Base-by-base conservation (phyloP, 2,329 filamentous ascomycete species). In the Ascochyta fabae region DNA sequence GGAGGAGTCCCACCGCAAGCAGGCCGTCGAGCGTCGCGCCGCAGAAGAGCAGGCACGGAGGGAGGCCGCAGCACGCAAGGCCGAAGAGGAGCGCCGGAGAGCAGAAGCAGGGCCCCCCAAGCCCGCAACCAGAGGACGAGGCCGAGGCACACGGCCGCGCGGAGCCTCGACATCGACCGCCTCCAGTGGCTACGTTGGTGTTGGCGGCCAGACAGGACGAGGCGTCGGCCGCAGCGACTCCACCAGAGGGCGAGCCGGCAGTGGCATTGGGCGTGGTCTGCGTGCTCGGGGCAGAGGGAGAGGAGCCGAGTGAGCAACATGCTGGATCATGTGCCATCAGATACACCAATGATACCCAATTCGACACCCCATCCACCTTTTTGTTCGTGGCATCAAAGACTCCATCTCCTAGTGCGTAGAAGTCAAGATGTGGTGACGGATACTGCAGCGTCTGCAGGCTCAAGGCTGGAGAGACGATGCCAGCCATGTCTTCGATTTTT, bases 11-110 rank as follows among this genome's bases (percentile, higher is more conserved):
- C 80, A 88, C 59, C 87, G 86, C 67, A 89, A 91, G 70, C 88
- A 92, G 66, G 91, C 90, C 41, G 89, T 87, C 1, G 89, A 96
- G 75, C 84, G 91, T 57, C 85, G 86, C 45, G 89, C 88, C 41
- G 84, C 84, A 3, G 93, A 96, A 69, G 89, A 95, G 54, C 90
- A 95, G 73, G 85, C 88, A 59, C 84, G 91, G 55, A 84, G 87
- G 48, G 91, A 92, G 62, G 90, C 90, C 29, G 84, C 88, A 12
- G 80, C 78, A 6, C 76, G 79, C 45, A 81, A 77, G 54, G 78
- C 80, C 68, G 87, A 77, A 61, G 80, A 78, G 55, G 80, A 79
- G 41, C 79, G 77, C 57, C 80, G 85, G 51, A 85, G 81, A 51
- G 83, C 82, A 29, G 86, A 89, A 61, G 88, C 89, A 62, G 88